These are phyloP conservation scores for Teratosphaeria nubilosa DNA, from an alignment of 2,329 filamentous ascomycete genomes.

Conservation along the genomic window DNA sequence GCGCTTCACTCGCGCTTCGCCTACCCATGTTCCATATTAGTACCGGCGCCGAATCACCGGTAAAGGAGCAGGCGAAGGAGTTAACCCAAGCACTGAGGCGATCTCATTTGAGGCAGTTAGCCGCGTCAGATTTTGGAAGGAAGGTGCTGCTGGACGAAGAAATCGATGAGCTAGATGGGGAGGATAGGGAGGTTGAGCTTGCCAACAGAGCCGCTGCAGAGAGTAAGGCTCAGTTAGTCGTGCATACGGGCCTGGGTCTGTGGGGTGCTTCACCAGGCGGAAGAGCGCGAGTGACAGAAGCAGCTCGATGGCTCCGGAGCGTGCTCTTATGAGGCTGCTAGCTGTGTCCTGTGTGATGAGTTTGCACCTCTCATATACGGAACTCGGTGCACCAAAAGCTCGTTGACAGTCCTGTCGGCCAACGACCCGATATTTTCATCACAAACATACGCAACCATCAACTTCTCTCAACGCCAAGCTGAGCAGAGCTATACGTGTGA, in stretches of 20 bases:
- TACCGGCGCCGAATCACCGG: conserved; percentile 27
- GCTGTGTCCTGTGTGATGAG: not conserved
- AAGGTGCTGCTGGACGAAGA: conserved; percentile 14
- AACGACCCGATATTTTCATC: not conserved
- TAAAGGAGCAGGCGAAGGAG: conserved; percentile 33
- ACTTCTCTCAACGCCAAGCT: not conserved
- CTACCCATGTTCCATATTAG: conserved; percentile 34
- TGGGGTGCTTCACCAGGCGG: conserved; percentile 14
- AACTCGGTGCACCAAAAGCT: not conserved
- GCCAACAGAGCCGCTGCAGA: conserved; percentile 33
- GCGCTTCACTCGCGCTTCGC: conserved; percentile 27
- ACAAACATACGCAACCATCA: not conserved
- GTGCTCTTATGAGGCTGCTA: not conserved
- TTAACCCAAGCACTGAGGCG: conserved; percentile 30
- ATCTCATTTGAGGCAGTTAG: conserved; percentile 27
- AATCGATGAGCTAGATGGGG: conserved; percentile 10
- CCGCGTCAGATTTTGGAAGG: conserved; percentile 7
- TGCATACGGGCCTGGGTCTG: conserved; percentile 10
- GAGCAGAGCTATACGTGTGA: not conserved
- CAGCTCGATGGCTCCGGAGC: conserved; percentile 11
- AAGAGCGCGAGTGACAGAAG: conserved; percentile 9
- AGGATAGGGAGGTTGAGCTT: conserved; percentile 26
- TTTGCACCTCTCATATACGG: not conserved
- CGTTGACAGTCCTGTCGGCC: not conserved
- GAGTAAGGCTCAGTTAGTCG: conserved; percentile 24